A percentile compares a stretch with the other conserved stretches of the same genome.
phyloP scores from a whole-genome alignment of 192 early-diverging fungal species.

The Coemansia sp. region DNA sequence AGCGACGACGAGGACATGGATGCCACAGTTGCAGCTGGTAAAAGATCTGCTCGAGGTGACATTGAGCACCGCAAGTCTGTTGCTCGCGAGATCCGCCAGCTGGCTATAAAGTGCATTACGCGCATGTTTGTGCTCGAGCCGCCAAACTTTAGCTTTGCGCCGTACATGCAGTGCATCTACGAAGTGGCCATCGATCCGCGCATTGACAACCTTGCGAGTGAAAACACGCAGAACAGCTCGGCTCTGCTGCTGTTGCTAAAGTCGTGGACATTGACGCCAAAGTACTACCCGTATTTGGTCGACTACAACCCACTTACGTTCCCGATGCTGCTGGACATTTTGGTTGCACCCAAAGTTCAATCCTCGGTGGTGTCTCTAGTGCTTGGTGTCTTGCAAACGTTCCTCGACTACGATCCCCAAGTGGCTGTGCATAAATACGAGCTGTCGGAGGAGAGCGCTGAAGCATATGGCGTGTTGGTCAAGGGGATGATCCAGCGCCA shows the following conservation, averaged over 20 bases:
- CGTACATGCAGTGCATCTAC: constrained; percentile 78
- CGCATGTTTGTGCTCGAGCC: constrained; percentile 67
- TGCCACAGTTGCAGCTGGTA: background rate
- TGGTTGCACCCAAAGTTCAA: constrained; percentile 80
- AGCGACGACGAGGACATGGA: background rate
- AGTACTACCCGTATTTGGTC: constrained; percentile 68
- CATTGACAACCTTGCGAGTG: constrained; percentile 66
- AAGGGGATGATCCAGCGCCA: constrained; percentile 21
- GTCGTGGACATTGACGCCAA: constrained; percentile 69
- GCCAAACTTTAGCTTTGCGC: constrained; percentile 69
- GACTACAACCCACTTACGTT: constrained; percentile 65
- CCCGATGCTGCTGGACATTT: constrained; percentile 65
- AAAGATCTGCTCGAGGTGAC: constrained; percentile 5
- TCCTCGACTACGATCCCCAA: constrained; percentile 56
- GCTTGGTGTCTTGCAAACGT: constrained; percentile 69
- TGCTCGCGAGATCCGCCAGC: constrained; percentile 58
- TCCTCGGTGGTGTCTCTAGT: constrained; percentile 69
- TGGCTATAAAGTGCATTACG: constrained; percentile 71
- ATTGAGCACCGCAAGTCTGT: constrained; percentile 23
- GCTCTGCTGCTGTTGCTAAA: constrained; percentile 74
- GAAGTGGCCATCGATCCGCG: constrained; percentile 66
- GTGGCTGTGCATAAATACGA: constrained; percentile 49
- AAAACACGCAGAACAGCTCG: constrained; percentile 88
- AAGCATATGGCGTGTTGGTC: constrained; percentile 15
- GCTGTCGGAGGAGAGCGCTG: constrained; percentile 28